Percentiles rank a stretch among this genome's conserved stretches.
Evolutionary conservation across 2,329 filamentous ascomycete species (phyloP).

Genomic region (Ophidiomyces ophidiicola): DNA sequence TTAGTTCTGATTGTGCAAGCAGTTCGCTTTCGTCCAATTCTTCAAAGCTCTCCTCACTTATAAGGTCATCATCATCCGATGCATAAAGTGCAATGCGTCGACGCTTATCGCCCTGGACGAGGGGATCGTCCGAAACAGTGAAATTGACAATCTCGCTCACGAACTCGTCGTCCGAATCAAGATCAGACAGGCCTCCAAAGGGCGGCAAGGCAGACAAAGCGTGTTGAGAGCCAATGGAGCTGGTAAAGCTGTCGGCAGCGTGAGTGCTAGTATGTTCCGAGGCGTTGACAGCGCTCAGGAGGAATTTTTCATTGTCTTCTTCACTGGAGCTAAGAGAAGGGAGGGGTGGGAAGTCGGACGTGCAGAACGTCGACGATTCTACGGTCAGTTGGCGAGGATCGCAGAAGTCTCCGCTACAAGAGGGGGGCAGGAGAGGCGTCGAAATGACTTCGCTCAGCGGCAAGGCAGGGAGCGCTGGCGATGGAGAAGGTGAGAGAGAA

Average conservation of each 20-base stretch:
- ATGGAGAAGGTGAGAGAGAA: slow-evolving; percentile 76
- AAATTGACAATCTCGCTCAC: slow-evolving; percentile 62
- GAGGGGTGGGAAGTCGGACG: slow-evolving; percentile 52
- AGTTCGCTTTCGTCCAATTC: slow-evolving; percentile 58
- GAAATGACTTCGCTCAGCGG: slow-evolving; percentile 72
- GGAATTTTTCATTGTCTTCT: slow-evolving; percentile 26
- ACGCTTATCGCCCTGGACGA: slow-evolving; percentile 54
- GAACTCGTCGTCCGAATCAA: slow-evolving; percentile 86
- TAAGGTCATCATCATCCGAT: slow-evolving; percentile 63
- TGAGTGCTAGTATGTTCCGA: slow-evolving; percentile 8
- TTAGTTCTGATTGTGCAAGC: slow-evolving; percentile 49
- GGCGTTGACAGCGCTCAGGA: slow-evolving; percentile 21
- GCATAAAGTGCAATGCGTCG: slow-evolving; percentile 58
- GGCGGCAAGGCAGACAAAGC: slow-evolving; percentile 51
- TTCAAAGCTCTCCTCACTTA: slow-evolving; percentile 63
- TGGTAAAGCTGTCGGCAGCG: slow-evolving; percentile 25
- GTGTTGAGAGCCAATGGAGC: slow-evolving; percentile 33
- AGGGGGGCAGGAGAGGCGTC: slow-evolving; percentile 49
- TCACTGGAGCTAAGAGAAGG: slow-evolving; percentile 39
- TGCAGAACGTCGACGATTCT: slow-evolving; percentile 34
- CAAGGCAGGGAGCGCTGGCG: slow-evolving; percentile 58
- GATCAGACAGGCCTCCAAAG: slow-evolving; percentile 77
- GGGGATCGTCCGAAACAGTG: slow-evolving; percentile 44
- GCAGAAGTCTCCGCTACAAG: slow-evolving; percentile 68
- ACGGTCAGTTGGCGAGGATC: slow-evolving; percentile 85